phyloP scores from a whole-genome alignment of 345 rosid genomes.

The Brassica rapa region DNA sequence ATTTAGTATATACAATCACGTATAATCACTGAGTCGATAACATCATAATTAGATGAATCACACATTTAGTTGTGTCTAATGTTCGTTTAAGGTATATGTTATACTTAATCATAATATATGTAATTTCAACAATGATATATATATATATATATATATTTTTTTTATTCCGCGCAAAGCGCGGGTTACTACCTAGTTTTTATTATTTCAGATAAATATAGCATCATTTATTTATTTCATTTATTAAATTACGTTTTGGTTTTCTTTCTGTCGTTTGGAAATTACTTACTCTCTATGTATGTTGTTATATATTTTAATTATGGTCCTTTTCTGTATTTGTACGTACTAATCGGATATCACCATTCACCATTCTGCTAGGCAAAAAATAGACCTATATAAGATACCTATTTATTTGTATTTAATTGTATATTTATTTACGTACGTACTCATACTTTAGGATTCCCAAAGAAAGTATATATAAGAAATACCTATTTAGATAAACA shows the following conservation, averaged over 20 bases:
- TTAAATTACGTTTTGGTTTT: neutral
- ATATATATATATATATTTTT: no score
- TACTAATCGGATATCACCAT: neutral
- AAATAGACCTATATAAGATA: neutral
- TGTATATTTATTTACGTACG: no score
- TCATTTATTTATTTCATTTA: neutral
- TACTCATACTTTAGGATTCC: neutral
- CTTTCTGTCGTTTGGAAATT: neutral
- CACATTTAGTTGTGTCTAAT: no score
- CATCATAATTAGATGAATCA: no score
- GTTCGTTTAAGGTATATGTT: no score
- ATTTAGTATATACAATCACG: no score
- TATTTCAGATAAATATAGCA: neutral
- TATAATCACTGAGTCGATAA: no score
- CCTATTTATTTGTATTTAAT: no score
- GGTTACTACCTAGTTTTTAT: neutral
- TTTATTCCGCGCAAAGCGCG: no score
- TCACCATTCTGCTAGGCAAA: neutral
- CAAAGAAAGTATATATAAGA: neutral
- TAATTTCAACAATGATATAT: no score
- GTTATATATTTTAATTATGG: no score
- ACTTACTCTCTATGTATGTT: neutral
- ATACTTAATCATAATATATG: no score
- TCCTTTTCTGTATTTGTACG: neutral
- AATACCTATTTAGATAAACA: neutral